phyloP scores from a whole-genome alignment of 352 stramenopile genomes.

The Phytophthora hybrid region DNA sequence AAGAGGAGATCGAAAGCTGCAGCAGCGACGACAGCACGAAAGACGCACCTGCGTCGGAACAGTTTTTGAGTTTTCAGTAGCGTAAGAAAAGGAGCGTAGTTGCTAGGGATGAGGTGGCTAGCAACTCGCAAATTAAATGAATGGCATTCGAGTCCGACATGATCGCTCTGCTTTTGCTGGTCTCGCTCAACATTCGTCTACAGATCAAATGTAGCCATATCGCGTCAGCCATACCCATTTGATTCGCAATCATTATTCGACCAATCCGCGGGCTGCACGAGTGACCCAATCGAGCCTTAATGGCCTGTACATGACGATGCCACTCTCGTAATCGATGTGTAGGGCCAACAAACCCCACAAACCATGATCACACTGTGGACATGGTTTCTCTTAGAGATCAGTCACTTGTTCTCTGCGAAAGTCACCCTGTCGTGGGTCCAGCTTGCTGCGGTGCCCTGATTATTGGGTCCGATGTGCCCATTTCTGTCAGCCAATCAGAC shows the following conservation, averaged over 20 bases:
- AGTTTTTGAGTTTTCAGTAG: constrained; percentile 35
- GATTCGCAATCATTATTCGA: constrained; percentile 18
- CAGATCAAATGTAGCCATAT: constrained; percentile 17
- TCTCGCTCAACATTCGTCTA: not conserved
- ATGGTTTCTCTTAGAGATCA: too few species aligned
- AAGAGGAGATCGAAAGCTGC: not conserved
- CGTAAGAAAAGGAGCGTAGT: constrained; percentile 16
- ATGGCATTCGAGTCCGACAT: not conserved
- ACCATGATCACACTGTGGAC: too few species aligned
- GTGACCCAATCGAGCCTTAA: not conserved
- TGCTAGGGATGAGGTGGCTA: constrained; percentile 5
- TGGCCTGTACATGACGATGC: not conserved
- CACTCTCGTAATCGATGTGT: not conserved
- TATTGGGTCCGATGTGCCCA: not conserved
- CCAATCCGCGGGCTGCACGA: not conserved
- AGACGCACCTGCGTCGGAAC: constrained; percentile 5
- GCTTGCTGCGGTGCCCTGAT: not conserved
- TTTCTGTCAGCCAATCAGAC: constrained; percentile 14
- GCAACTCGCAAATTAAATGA: constrained; percentile 1
- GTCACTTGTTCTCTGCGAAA: not conserved
- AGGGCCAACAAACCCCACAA: too few species aligned
- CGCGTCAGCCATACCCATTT: constrained; percentile 17
- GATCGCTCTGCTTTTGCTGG: not conserved
- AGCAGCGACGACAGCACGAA: not conserved
- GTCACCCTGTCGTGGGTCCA: not conserved